Base-by-base conservation (phyloP, 331 rosid genomes). In the Dryas integrifolia region DNA sequence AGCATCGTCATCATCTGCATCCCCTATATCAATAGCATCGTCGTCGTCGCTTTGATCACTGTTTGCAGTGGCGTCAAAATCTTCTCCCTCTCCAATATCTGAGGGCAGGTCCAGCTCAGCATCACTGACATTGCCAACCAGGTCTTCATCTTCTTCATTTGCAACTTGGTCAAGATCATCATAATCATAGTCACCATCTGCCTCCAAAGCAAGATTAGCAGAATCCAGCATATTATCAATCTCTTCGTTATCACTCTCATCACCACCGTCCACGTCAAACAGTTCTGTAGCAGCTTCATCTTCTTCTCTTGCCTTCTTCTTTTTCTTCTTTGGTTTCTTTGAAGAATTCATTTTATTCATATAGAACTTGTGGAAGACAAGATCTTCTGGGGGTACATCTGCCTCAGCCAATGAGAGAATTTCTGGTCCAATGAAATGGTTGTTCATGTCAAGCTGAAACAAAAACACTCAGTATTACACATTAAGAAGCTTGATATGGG, bases 321-420 rank as follows among this genome's bases (percentile, higher is more conserved):
- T 83, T 50, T 82, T 95, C 85, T 92, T 95, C 87, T 91, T 94
- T 4, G 75, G 75, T 77, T 89, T 95, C 75, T 82, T 79, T 9
- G 90, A 72, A 18, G 91, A 80, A 51, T 53, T 80, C 96, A 85
- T 88, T 78, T 95, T 92, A 65, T 85, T 86, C 58, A 87, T 76
- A 76, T 92, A 95, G 83, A 95, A 92, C 83, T 88, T 95, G 78
- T 95, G 99, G 82, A 95, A 95, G 53, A 92, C 97, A 16, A 95
- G 96, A 75, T 95, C 99, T 76, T 95, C 97, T 0, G 99, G 93
- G 3, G 96, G 91, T 16, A 95, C 98, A 82, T 95, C 98, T 69
- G 30, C 89, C 75, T 95, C 99, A 7, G 85, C 96, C 61, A 95
- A 81, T 7, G 90, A 85, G 11, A 95, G 89, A 80, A 95, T 89